Percentiles rank a stretch among this genome's conserved stretches.
Conservation (phyloP, 495 filamentous ascomycete species). For the Penicillium verhagenii region DNA sequence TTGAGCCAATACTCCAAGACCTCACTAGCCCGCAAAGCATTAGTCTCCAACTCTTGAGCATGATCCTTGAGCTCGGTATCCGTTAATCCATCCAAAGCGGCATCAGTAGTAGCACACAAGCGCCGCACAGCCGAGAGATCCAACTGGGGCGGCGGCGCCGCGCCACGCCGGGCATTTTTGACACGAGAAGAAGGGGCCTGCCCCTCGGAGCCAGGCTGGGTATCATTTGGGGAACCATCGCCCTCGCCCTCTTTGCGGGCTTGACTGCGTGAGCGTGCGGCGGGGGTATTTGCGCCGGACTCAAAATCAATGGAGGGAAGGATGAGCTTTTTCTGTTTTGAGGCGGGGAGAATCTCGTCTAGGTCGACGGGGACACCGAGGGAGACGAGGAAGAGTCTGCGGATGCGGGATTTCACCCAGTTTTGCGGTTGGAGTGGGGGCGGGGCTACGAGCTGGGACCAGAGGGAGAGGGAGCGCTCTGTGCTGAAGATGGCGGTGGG, state of each 20-base stretch:
- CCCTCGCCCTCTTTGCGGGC: conserved; percentile 49
- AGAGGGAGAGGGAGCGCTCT: conserved; percentile 78
- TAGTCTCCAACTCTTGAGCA: conserved; percentile 65
- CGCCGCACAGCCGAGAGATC: conserved; percentile 77
- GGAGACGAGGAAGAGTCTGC: conserved; percentile 92
- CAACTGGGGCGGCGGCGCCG: conserved; percentile 67
- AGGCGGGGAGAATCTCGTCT: conserved; percentile 93
- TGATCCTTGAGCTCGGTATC: conserved; percentile 72
- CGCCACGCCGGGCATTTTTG: conserved; percentile 47
- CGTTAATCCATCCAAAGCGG: conserved; percentile 72
- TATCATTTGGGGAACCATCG: conserved; percentile 28
- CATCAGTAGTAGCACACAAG: conserved; percentile 78
- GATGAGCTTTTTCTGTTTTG: conserved; percentile 96
- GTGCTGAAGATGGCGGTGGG: conserved; percentile 52
- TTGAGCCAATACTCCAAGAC: conserved; percentile 89
- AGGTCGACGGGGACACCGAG: conserved; percentile 94
- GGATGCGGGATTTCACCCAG: conserved; percentile 96
- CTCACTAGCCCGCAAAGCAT: conserved; percentile 66
- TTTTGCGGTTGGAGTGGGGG: conserved; percentile 94
- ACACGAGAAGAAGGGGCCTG: conserved; percentile 38
- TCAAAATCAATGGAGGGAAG: conserved; percentile 76
- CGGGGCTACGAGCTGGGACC: conserved; percentile 93
- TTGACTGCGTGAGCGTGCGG: conserved; percentile 40
- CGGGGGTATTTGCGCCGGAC: conserved; percentile 27
- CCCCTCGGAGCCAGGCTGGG: conserved; percentile 38